Evolutionary conservation across 179 eudicot species (phyloP).

Genomic region (Beta macrorhiza): DNA sequence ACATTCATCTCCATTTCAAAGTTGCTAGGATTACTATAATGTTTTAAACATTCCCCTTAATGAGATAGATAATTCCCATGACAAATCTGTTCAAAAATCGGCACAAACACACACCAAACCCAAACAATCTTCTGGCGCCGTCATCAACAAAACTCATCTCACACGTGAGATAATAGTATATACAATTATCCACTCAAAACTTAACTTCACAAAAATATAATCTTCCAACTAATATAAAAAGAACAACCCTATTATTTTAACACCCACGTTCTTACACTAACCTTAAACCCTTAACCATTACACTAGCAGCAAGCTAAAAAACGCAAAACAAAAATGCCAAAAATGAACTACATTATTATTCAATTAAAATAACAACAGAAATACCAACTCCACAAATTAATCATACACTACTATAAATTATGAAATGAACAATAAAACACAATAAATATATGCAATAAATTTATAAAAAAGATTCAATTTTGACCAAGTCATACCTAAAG

Average conservation of each 20-base stretch:
- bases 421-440: background rate
- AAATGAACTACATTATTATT: background rate
- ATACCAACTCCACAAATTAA: background rate
- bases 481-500: slow-evolving; percentile 55
- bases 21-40: background rate
- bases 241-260: background rate
- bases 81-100: background rate
- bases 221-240: background rate
- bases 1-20: background rate
- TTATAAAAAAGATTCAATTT: slow-evolving; percentile 10
- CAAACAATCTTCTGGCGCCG: too few relatives aligned
- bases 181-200: background rate
- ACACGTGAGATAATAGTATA: background rate
- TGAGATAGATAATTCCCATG: background rate
- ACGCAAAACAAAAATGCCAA: background rate
- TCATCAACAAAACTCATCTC: background rate
- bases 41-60: background rate
- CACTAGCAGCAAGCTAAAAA: background rate
- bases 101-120: background rate
- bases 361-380: background rate
- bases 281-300: background rate
- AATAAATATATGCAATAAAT: background rate
- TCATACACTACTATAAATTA: background rate
- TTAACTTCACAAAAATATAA: background rate
- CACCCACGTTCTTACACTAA: slow-evolving; percentile 8